These are phyloP conservation scores for Phlyctochytrium bullatum DNA, from an alignment of 192 early-diverging fungal genomes.

Conservation along the genomic window DNA sequence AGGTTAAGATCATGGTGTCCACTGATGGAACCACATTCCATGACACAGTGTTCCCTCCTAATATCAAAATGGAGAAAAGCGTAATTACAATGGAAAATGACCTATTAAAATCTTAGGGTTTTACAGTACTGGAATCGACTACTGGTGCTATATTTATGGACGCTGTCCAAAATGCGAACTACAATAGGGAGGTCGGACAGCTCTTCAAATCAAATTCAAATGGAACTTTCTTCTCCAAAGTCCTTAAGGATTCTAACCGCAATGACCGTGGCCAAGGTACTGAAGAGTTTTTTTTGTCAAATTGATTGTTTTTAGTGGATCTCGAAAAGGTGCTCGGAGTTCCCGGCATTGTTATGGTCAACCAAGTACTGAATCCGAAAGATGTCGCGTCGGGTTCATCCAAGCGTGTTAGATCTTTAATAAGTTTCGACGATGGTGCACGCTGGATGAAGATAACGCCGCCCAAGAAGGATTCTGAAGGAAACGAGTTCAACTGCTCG, in stretches of 20 bases:
- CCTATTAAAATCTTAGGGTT: slow-evolving; percentile 39
- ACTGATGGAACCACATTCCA: slow-evolving; percentile 70
- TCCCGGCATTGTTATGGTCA: slow-evolving; percentile 83
- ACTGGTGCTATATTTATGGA: slow-evolving; percentile 55
- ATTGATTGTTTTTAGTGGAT: slow-evolving; percentile 58
- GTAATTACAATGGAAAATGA: slow-evolving; percentile 20
- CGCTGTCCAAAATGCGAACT: slow-evolving; percentile 20
- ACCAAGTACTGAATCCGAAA: slow-evolving; percentile 73
- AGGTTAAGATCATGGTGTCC: slow-evolving; percentile 69
- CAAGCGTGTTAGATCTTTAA: slow-evolving; percentile 70
- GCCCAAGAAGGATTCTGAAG: slow-evolving; percentile 44
- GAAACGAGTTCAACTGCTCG: slow-evolving; percentile 11
- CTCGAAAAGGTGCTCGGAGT: slow-evolving; percentile 89
- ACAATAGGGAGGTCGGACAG: slow-evolving; percentile 70
- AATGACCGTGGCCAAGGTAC: slow-evolving; percentile 52
- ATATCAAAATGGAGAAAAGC: slow-evolving; percentile 66
- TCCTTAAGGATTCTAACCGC: slow-evolving; percentile 79
- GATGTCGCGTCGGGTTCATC: slow-evolving; percentile 51
- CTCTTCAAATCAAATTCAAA: slow-evolving; percentile 89
- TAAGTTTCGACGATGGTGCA: slow-evolving; percentile 89
- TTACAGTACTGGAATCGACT: slow-evolving; percentile 81
- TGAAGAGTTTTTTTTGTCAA: not conserved
- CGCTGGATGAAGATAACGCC: slow-evolving; percentile 64
- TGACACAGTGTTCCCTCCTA: slow-evolving; percentile 81
- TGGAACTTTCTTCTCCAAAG: slow-evolving; percentile 73